Conservation (phyloP, 2,329 filamentous ascomycete genomes). For the Fusarium sp. region DNA sequence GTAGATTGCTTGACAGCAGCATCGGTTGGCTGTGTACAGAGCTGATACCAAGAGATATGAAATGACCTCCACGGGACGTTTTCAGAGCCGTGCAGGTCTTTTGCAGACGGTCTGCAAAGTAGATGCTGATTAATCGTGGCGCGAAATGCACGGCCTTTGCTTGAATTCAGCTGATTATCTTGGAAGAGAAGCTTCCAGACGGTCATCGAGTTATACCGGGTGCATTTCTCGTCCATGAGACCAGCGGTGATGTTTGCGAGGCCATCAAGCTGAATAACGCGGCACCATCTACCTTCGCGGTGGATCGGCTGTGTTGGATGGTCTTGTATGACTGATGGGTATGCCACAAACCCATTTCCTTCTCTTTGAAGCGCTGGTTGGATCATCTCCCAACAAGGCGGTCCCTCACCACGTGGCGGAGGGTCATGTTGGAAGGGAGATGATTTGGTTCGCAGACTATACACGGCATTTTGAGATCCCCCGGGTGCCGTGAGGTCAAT, state of each 20-base stretch:
- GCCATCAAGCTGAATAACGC: not conserved
- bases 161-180: not conserved
- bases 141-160: not conserved
- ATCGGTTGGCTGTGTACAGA: not conserved
- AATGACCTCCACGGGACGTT: not conserved
- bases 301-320: not conserved
- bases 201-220: not conserved
- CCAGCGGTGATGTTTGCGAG: not conserved
- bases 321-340: not conserved
- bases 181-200: not conserved
- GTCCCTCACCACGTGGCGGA: not conserved
- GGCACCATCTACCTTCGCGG: not conserved
- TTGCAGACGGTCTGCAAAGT: not conserved
- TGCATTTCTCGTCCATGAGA: not conserved
- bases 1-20: not conserved
- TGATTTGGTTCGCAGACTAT: accelerated
- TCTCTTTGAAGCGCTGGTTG: not conserved
- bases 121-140: not conserved
- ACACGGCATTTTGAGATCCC: not conserved
- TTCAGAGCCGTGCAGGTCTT: not conserved
- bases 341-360: not conserved
- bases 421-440: not conserved
- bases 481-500: not conserved
- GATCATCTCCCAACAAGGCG: not conserved
- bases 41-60: not conserved